Conservation (phyloP, 306 rosid species). For the Chamaecrista fasciculata region DNA sequence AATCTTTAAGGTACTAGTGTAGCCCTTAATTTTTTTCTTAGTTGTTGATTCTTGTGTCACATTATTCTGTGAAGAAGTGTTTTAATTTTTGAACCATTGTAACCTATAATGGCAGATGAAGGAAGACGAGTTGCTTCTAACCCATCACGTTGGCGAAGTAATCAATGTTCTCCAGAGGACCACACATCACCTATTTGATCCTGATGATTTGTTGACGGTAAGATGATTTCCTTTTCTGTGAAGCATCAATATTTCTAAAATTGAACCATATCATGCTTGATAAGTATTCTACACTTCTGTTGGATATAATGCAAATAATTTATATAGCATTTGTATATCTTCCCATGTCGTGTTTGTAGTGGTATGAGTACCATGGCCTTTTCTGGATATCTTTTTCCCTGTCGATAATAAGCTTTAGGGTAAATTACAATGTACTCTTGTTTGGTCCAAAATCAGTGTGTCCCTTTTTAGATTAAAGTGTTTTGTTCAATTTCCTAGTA, state of each 20-base stretch:
- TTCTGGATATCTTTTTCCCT: too few species aligned
- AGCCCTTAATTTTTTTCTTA: slow-evolving; percentile 11
- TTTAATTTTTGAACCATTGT: slow-evolving; percentile 24
- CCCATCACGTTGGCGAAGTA: slow-evolving; percentile 92
- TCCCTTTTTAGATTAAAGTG: too few species aligned
- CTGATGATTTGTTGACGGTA: slow-evolving; percentile 89
- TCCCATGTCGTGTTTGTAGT: too few species aligned
- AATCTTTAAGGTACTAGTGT: slow-evolving; percentile 70
- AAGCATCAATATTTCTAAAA: not conserved
- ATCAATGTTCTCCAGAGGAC: slow-evolving; percentile 80
- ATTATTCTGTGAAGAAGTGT: slow-evolving; percentile 1
- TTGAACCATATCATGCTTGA: not conserved
- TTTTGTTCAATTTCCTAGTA: too few species aligned
- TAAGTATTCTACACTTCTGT: too few species aligned
- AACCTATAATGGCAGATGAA: slow-evolving; percentile 70
- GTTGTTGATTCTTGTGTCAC: not conserved
- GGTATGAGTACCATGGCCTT: too few species aligned
- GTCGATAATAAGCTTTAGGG: too few species aligned
- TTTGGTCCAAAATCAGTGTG: too few species aligned
- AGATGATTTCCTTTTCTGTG: not conserved
- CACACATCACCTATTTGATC: slow-evolving; percentile 92
- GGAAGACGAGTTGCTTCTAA: slow-evolving; percentile 72
- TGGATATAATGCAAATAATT: too few species aligned
- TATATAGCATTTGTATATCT: too few species aligned
- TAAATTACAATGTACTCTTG: too few species aligned